phyloP scores from a whole-genome alignment of 2,329 filamentous ascomycete species.

The Daldinia sp. region DNA sequence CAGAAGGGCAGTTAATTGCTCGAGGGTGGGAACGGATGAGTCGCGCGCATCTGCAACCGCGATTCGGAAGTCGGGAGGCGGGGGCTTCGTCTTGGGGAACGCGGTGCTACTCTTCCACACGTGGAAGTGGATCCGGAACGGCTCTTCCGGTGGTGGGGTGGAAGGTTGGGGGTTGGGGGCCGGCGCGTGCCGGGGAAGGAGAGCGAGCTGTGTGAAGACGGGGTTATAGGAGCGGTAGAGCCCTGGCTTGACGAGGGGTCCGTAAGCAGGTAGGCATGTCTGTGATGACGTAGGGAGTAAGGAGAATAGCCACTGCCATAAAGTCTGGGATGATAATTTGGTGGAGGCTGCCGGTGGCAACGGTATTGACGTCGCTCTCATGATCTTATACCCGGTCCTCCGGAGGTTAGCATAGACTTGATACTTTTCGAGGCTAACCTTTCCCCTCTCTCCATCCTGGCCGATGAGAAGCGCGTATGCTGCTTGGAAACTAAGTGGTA shows the following conservation, averaged over 20 bases:
- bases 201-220: conserved; percentile 78
- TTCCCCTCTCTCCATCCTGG: conserved; percentile 67
- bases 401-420: conserved; percentile 88
- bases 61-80: conserved; percentile 82
- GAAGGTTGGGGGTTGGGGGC: conserved; percentile 40
- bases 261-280: conserved; percentile 50
- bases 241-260: conserved; percentile 69
- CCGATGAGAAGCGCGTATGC: conserved; percentile 88
- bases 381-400: conserved; percentile 81
- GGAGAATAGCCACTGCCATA: conserved; percentile 65
- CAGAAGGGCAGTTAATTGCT: conserved; percentile 75
- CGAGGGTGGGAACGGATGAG: conserved; percentile 74
- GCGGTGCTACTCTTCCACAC: conserved; percentile 77
- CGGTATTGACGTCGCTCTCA: conserved; percentile 65
- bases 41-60: conserved; percentile 81
- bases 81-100: conserved; percentile 83
- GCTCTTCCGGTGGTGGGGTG: conserved; percentile 49
- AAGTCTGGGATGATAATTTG: conserved; percentile 35
- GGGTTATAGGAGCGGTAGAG: conserved; percentile 71
- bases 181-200: conserved; percentile 76
- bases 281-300: conserved; percentile 48
- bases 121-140: conserved; percentile 80
- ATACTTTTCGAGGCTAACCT: conserved; percentile 77
- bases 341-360: conserved; percentile 28
- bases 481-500: conserved; percentile 91